Percentiles rank a stretch among this genome's conserved stretches.
Conservation (phyloP, 129 eudicot genomes). For the Logfia minima region DNA sequence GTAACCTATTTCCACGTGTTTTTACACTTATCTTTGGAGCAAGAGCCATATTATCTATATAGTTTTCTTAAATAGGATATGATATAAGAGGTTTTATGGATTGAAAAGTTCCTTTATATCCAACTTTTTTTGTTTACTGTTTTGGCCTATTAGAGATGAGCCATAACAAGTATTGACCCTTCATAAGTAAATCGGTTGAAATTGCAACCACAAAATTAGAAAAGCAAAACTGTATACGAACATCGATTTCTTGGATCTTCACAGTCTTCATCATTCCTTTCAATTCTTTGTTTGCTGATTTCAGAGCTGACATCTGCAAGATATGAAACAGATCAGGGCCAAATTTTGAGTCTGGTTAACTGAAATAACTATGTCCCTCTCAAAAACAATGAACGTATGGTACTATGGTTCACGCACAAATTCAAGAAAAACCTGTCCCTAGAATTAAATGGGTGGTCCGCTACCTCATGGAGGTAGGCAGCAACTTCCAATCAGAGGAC, state of each 20-base stretch:
- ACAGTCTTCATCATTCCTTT: slow-evolving; percentile 98
- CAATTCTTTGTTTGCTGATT: slow-evolving; percentile 84
- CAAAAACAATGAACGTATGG: slow-evolving; percentile 4
- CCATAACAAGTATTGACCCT: neutral
- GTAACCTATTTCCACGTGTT: too few species aligned
- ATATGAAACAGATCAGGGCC: slow-evolving; percentile 5
- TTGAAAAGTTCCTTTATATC: neutral
- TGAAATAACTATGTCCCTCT: slow-evolving; percentile 17
- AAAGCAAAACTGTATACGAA: slow-evolving; percentile 30
- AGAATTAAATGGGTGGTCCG: slow-evolving; percentile 34
- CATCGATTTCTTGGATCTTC: slow-evolving; percentile 91
- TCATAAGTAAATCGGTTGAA: neutral
- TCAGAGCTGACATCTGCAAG: slow-evolving; percentile 84
- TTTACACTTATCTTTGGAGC: too few species aligned
- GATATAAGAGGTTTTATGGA: too few species aligned
- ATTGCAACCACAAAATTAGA: neutral
- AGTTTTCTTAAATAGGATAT: too few species aligned
- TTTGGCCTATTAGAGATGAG: neutral
- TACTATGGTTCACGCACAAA: slow-evolving; percentile 24
- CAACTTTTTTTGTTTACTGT: neutral
- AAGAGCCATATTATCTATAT: too few species aligned
- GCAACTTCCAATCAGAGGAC: slow-evolving; percentile 70
- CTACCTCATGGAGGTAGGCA: slow-evolving; percentile 91
- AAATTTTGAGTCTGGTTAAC: neutral
- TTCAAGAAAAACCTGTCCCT: slow-evolving; percentile 30